These are phyloP conservation scores for Lactifluus piperatus DNA, from an alignment of 768 basidiomycete species.

Conservation along the genomic window DNA sequence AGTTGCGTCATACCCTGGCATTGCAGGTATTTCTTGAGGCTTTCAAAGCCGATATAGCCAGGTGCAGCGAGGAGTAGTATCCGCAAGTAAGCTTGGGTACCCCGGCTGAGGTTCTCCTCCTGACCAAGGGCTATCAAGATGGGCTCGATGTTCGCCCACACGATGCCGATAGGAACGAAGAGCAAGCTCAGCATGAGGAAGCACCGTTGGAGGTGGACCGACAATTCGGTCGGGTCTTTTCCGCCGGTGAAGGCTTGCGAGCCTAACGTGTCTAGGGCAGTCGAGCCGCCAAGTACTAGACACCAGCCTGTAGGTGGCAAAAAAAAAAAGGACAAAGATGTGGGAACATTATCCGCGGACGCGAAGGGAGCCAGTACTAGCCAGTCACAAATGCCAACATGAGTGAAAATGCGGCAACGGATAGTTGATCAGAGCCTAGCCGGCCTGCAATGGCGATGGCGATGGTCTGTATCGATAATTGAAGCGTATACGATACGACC, in stretches of 20 bases:
- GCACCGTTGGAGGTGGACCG: slow-evolving; percentile 65
- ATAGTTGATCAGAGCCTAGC: slow-evolving; percentile 60
- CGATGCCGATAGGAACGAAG: slow-evolving; percentile 49
- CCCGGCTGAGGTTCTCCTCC: slow-evolving; percentile 42
- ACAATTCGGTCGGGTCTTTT: slow-evolving; percentile 49
- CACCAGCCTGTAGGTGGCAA: slow-evolving; percentile 50
- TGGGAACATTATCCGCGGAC: slow-evolving; percentile 39
- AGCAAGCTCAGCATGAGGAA: slow-evolving; percentile 54
- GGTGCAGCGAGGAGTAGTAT: slow-evolving; percentile 58
- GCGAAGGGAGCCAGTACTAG: slow-evolving; percentile 36
- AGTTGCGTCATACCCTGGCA: slow-evolving; percentile 48
- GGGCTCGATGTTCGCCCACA: slow-evolving; percentile 60
- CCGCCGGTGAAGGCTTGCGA: slow-evolving; percentile 71
- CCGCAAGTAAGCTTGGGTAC: slow-evolving; percentile 59
- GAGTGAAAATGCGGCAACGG: slow-evolving; percentile 61
- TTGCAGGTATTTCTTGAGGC: slow-evolving; percentile 71
- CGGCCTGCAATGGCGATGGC: slow-evolving; percentile 57
- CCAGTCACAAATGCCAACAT: slow-evolving; percentile 78
- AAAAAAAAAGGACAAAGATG: slow-evolving; percentile 22
- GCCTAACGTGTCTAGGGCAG: slow-evolving; percentile 68
- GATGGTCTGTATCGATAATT: slow-evolving; percentile 65
- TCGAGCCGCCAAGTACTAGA: slow-evolving; percentile 70
- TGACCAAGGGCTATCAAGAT: slow-evolving; percentile 58
- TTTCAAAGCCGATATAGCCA: slow-evolving; percentile 68
- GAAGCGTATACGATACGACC: slow-evolving; percentile 60